Conservation (phyloP, 371 early-diverging fungal genomes). For the Nosema muscidifuracis region DNA sequence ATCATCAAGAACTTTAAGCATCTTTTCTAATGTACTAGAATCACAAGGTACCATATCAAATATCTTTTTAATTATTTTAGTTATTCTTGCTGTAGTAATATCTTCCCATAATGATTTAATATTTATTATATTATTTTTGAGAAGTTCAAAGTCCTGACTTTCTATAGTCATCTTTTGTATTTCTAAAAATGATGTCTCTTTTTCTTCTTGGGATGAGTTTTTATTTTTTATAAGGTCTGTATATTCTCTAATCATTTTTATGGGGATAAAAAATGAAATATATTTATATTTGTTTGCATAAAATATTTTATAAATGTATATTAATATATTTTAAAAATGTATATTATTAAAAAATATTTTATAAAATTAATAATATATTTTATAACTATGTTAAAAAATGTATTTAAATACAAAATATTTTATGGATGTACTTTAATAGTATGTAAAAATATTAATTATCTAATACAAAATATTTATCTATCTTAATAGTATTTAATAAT, state of each 20-base stretch:
- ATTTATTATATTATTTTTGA: neutral
- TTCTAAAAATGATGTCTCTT: slow-evolving; percentile 33
- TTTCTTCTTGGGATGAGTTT: slow-evolving; percentile 29
- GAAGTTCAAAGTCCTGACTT: neutral
- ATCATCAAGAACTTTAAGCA: slow-evolving; percentile 35
- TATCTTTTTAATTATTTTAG: slow-evolving; percentile 57
- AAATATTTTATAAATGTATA: no score
- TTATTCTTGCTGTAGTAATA: slow-evolving; percentile 49
- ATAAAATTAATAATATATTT: no score
- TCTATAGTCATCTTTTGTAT: slow-evolving; percentile 4
- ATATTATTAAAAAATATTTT: no score
- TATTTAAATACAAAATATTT: no score
- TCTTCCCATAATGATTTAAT: slow-evolving; percentile 37
- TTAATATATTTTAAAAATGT: no score
- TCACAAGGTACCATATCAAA: slow-evolving; percentile 41
- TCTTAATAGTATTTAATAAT: no score
- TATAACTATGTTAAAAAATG: no score
- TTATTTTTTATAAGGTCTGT: slow-evolving; percentile 8
- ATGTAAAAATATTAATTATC: no score
- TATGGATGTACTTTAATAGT: no score
- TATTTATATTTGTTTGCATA: neutral
- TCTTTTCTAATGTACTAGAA: slow-evolving; percentile 3
- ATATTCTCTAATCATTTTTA: slow-evolving; percentile 8
- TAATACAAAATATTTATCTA: no score
- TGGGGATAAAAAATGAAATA: no score